A percentile compares a stretch with the other conserved stretches of the same genome.
These are phyloP conservation scores for Kondoa malvinella DNA, from an alignment of 768 basidiomycete species.

Conservation along the genomic window DNA sequence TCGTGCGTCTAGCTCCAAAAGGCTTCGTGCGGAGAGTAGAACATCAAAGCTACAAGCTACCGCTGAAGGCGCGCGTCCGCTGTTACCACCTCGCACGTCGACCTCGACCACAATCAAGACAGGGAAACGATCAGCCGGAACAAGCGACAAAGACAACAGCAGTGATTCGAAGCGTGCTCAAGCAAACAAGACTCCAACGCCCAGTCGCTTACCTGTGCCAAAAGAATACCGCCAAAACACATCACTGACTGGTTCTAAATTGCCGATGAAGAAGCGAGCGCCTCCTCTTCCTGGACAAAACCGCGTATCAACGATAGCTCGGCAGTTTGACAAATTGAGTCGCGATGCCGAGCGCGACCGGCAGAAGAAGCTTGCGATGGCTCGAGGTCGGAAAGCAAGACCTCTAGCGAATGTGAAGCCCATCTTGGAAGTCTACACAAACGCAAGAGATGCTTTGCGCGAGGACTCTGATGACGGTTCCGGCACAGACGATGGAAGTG, in stretches of 20 bases:
- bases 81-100: neutral
- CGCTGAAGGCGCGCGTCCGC: neutral
- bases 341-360: conserved; percentile 43
- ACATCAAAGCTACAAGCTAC: neutral
- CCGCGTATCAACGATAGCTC: conserved; percentile 62
- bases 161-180: neutral
- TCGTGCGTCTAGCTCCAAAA: neutral
- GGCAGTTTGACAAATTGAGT: conserved; percentile 69
- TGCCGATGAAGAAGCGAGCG: neutral
- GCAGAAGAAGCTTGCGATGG: conserved; percentile 53
- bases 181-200: neutral
- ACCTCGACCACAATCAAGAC: neutral
- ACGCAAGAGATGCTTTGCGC: conserved; percentile 5
- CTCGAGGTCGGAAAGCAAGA: conserved; percentile 67
- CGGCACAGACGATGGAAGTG: conserved; percentile 50
- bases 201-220: neutral
- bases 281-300: neutral
- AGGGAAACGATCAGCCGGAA: neutral
- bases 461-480: conserved; percentile 45
- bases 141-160: neutral
- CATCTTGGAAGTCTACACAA: conserved; percentile 50
- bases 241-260: neutral
- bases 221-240: neutral
- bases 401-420: conserved; percentile 78
- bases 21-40: neutral